Evolutionary conservation across 208 protist genomes (phyloP).

Genomic region (Trypanosoma melophagium): DNA sequence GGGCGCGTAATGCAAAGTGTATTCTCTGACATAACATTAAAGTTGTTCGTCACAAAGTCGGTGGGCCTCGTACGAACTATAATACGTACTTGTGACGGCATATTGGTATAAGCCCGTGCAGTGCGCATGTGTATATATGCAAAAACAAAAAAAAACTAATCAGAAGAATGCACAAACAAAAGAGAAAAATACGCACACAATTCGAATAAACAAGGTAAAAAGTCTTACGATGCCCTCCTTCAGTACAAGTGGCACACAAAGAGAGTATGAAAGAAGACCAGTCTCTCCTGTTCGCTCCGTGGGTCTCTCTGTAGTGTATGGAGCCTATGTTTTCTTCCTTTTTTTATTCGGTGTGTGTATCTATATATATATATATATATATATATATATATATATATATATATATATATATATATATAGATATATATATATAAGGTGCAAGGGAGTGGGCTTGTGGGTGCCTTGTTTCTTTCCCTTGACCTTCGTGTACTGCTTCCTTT

Average conservation of each 20-base stretch:
- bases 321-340: no score
- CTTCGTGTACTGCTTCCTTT: constrained; percentile 22
- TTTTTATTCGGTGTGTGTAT: no score
- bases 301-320: no score
- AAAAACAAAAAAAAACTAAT: constrained; percentile 26
- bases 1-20: constrained; percentile 23
- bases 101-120: neutral
- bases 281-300: no score
- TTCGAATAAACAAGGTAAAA: constrained; percentile 1
- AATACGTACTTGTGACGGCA: constrained; percentile 30
- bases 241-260: no score
- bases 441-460: no score
- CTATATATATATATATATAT: no score
- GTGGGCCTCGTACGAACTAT: constrained; percentile 29
- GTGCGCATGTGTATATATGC: neutral
- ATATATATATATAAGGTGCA: no score
- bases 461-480: neutral
- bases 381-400: no score
- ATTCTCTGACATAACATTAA: constrained; percentile 14
- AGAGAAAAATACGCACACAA: neutral
- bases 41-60: neutral
- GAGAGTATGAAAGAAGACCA: no score
- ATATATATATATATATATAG: no score
- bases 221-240: neutral
- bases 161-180: neutral